Evolutionary conservation across 768 basidiomycete genomes (phyloP).

Genomic region (Lactarius indigo): DNA sequence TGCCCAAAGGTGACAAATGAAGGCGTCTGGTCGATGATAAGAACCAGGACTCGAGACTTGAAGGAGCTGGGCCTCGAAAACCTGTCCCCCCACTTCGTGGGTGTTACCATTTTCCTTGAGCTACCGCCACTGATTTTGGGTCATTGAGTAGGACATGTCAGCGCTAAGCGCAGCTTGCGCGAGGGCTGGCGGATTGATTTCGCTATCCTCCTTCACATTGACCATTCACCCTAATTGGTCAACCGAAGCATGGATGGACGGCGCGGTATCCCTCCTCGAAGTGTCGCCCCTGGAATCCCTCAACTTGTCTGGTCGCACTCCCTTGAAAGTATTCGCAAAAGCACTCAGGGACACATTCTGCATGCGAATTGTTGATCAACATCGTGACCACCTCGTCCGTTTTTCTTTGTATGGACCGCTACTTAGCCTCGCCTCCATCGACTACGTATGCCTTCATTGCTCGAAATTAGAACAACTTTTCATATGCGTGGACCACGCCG

Average conservation of each 20-base stretch:
- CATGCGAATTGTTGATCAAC: conserved; percentile 44
- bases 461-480: conserved; percentile 58
- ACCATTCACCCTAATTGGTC: conserved; percentile 39
- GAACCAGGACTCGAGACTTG: conserved; percentile 45
- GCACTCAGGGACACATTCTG: conserved; percentile 49
- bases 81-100: conserved; percentile 57
- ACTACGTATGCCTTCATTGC: conserved; percentile 54
- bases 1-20: conserved; percentile 64
- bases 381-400: conserved; percentile 48
- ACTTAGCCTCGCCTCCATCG: conserved; percentile 47
- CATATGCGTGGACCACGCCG: conserved; percentile 46
- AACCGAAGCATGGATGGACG: conserved; percentile 40
- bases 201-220: conserved; percentile 55
- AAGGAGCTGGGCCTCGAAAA: conserved; percentile 57
- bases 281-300: conserved; percentile 51
- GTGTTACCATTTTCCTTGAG: conserved; percentile 27
- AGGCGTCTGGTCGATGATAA: conserved; percentile 53
- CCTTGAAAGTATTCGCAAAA: conserved; percentile 33
- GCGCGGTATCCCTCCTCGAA: conserved; percentile 43
- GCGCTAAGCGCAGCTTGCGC: conserved; percentile 42
- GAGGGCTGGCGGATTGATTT: conserved; percentile 36
- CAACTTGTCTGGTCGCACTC: conserved; percentile 44
- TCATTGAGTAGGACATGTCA: conserved; percentile 47
- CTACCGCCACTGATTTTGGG: background rate
- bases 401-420: conserved; percentile 66